A percentile compares a stretch with the other conserved stretches of the same genome.
Evolutionary conservation across 805 yeast genomes (phyloP).

Genomic region (Grigorovia yakushimaensis): DNA sequence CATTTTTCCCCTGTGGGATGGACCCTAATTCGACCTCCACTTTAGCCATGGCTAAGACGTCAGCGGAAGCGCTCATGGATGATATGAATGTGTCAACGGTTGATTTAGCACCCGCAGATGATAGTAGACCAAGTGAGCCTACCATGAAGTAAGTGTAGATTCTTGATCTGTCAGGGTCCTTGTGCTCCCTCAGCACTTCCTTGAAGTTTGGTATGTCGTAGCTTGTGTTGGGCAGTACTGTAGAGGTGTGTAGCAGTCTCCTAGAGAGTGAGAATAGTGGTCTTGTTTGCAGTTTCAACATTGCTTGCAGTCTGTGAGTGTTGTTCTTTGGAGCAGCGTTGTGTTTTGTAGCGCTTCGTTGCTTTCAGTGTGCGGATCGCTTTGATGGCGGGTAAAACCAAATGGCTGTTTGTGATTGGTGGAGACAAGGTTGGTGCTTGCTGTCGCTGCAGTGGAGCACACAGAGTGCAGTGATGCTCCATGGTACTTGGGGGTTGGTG

Average conservation of each 20-base stretch:
- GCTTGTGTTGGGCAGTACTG: conserved; percentile 45
- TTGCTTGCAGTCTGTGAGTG: too few relatives aligned
- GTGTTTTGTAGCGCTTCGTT: too few relatives aligned
- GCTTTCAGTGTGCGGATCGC: too few relatives aligned
- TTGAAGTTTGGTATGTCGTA: conserved; percentile 90
- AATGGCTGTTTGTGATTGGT: too few relatives aligned
- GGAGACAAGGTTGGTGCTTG: too few relatives aligned
- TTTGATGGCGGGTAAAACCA: too few relatives aligned
- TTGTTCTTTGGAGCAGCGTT: too few relatives aligned
- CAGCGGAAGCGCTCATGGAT: conserved; percentile 96
- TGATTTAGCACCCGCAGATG: conserved; percentile 92
- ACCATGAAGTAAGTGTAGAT: conserved; percentile 94
- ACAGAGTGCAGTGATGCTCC: too few relatives aligned
- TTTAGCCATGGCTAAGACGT: conserved; percentile 98
- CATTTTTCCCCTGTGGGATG: conserved; percentile 96
- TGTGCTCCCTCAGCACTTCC: conserved; percentile 61
- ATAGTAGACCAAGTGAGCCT: conserved; percentile 83
- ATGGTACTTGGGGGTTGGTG: too few relatives aligned
- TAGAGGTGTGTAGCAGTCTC: conserved; percentile 17
- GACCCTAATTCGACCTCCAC: conserved; percentile 91
- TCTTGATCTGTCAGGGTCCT: conserved; percentile 67
- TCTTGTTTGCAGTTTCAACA: not conserved
- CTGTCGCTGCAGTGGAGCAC: too few relatives aligned
- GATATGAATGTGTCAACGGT: conserved; percentile 88
- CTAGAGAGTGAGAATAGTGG: not conserved